phyloP scores from a whole-genome alignment of 495 filamentous ascomycete genomes.

The Neurospora tetrasperma region DNA sequence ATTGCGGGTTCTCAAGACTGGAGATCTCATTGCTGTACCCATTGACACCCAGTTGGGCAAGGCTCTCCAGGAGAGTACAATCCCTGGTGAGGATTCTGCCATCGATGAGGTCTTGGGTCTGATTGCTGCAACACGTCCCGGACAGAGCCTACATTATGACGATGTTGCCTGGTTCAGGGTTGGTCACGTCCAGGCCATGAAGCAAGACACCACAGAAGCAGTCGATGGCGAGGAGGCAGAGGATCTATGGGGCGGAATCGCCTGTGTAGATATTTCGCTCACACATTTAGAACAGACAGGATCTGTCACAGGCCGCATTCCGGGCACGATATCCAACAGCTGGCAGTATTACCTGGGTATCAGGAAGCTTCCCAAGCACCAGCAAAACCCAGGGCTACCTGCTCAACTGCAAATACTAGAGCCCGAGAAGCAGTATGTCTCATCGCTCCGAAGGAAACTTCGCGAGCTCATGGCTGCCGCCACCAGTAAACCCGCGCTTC shows the following conservation, averaged over 20 bases:
- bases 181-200: conserved; percentile 53
- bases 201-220: conserved; percentile 36
- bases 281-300: conserved; percentile 86
- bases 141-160: conserved; percentile 29
- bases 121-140: conserved; percentile 25
- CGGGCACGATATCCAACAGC: conserved; percentile 57
- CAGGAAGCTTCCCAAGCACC: conserved; percentile 39
- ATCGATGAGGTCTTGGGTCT: conserved; percentile 53
- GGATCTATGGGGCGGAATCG: conserved; percentile 72
- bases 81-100: conserved; percentile 46
- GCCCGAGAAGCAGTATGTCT: conserved; percentile 39
- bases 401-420: conserved; percentile 31
- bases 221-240: conserved; percentile 41
- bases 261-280: conserved; percentile 67
- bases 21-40: conserved; percentile 77
- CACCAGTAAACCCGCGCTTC: conserved; percentile 76
- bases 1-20: conserved; percentile 66
- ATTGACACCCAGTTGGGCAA: conserved; percentile 74
- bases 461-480: conserved; percentile 81
- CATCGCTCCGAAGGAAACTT: conserved; percentile 62
- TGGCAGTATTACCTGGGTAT: conserved; percentile 84
- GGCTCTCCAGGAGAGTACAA: conserved; percentile 54
- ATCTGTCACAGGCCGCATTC: conserved; percentile 65
- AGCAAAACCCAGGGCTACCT: conserved; percentile 21
- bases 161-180: conserved; percentile 87